Base-by-base conservation (phyloP, 768 basidiomycete genomes). In the Butyriboletus loyo region DNA sequence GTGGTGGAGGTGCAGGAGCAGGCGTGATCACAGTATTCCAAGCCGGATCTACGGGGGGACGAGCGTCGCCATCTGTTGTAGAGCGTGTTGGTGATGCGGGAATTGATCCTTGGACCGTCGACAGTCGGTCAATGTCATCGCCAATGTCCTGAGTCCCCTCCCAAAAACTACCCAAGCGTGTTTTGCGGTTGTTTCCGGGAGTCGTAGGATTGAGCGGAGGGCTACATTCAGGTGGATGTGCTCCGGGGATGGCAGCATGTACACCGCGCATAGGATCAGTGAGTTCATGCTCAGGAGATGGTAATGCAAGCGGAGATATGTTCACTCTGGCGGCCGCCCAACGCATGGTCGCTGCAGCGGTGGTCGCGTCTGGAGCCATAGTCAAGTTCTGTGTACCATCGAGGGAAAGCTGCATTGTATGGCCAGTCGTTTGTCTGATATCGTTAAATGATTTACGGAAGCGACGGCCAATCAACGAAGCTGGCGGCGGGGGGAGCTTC, bases 201-300 rank as follows among this genome's bases (percentile, higher is more conserved):
- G 79, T 80, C 17, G 66, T 61, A 0, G 76, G 68, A 21, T 72
- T 69, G 40, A 62, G 64, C 21, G 71, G 68, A 44, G 67, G 60
- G 66, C 71, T 69, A 24, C 66, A 64, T 44, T 60, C 64, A 63
- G 52, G 64, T 55, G 48, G 75, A 65, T 85, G 82, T 10, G 81
- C 77, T 22, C 85, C 81, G 1, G 88, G 86, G 39, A 88, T 79
- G 9, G 82, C 74, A 24, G 87, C 76, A 9, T 79, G 84, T 21
- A 86, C 78, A 31, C 84, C 83, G 34, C 89, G 83, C 83, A 97
- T 85, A 0, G 94, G 94, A 69, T 97, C 94, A 10, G 86, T 86
- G 24, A 96, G 79, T 64, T 97, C 94, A 59, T 89, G 85, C 64
- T 98, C 94, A 0, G 94, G 94, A 11, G 87, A 91, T 2, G 94